Evolutionary conservation across 345 rosid species (phyloP).

Genomic region (Gossypium thurberi): DNA sequence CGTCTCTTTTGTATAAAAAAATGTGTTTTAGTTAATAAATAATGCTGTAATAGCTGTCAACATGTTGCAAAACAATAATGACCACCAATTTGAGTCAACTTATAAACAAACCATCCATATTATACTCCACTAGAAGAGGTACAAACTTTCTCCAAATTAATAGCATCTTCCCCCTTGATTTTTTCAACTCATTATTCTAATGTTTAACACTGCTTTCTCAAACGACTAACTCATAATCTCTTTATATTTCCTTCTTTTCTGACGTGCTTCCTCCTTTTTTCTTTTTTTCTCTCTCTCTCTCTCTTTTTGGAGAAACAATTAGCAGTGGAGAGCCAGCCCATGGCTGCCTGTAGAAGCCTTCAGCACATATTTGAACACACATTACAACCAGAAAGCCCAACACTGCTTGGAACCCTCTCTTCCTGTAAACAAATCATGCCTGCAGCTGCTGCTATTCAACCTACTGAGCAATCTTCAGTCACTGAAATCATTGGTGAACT

Average conservation of each 20-base stretch:
- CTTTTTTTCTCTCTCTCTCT: neutral
- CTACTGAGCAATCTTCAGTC: slow-evolving; percentile 41
- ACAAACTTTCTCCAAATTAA: slow-evolving; percentile 19
- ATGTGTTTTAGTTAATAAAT: too few relatives aligned
- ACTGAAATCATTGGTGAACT: slow-evolving; percentile 73
- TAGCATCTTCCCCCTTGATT: slow-evolving; percentile 28
- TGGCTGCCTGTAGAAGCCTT: slow-evolving; percentile 73
- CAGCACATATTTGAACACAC: slow-evolving; percentile 59
- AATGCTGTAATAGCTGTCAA: too few relatives aligned
- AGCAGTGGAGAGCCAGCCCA: slow-evolving; percentile 21
- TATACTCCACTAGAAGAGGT: slow-evolving; percentile 27
- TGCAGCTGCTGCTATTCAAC: slow-evolving; percentile 13
- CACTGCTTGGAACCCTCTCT: slow-evolving; percentile 50
- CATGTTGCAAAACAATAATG: slow-evolving; percentile 12
- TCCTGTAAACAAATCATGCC: slow-evolving; percentile 55
- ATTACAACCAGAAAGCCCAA: slow-evolving; percentile 36
- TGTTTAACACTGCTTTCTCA: neutral
- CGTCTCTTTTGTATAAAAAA: neutral
- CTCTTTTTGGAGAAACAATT: neutral
- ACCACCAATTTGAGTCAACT: slow-evolving; percentile 31
- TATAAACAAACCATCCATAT: slow-evolving; percentile 32
- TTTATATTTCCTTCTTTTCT: neutral
- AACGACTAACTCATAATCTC: slow-evolving; percentile 5
- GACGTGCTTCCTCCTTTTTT: neutral
- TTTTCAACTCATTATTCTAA: slow-evolving; percentile 18